Evolutionary conservation across 139 green algal species (phyloP), one percentile per base, ranked within the genome.

Genomic region (Microglena sp.): DNA sequence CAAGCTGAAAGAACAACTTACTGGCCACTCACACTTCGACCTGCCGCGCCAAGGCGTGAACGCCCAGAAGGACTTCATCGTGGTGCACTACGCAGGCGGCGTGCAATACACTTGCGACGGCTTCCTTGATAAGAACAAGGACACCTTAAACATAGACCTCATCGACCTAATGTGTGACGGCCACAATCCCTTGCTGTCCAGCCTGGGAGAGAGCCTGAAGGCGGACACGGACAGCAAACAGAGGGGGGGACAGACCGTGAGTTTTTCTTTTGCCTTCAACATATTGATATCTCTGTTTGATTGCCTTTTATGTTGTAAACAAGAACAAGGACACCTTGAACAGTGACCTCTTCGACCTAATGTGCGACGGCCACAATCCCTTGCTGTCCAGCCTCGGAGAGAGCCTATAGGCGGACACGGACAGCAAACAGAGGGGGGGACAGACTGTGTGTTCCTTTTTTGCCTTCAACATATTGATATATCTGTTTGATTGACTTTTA

Each of bases 101-200:
- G 84, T 88, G 54, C 64, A 72, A 35, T 92, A 94, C 76, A 67
- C 62, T 40, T 74, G 64, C 18, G 33, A 43, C 0, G 74, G 74
- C 18, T 89, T 94, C 66, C 69, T 94, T 64, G 87, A 92, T 57
- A 92, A 91, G 70, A 97, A 97, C 73, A 77, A 79, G 66, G 85
- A 90, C 76, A 84, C 78, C 27, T 70, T 91, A 5, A 84, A 72
- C 24, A 11, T 18, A 60, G 53, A 60, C 24, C 81, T 96, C 58
- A 64, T 94, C 45, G 61, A 81, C 63, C 64, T 97, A 33, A 76
- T 97, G 62, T 33, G 18, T 0, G 29, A 56, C 28, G 70, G 57
- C 44, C 27, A 6, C 33, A 55, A 45, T 34, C 35, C 63, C 5
- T 56, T 85, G 57, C 24, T 85, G 18, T 18, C 56, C 0, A 24